Base-by-base conservation (phyloP, 2,329 filamentous ascomycete species). In the Ilyonectria destructans region DNA sequence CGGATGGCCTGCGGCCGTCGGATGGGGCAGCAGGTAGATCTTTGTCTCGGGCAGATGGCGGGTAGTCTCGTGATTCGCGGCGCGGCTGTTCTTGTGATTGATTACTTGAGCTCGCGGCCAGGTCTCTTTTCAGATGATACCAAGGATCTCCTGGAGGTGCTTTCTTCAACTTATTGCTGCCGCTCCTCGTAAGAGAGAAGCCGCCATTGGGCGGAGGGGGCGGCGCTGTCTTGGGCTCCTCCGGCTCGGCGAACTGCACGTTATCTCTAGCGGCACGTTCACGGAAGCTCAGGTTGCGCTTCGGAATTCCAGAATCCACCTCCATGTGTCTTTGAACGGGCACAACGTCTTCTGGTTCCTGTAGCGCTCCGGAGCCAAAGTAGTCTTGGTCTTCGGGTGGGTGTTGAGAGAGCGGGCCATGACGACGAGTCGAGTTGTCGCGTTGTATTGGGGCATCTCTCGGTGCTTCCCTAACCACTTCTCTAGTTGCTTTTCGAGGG, bases 161-260 rank as follows among this genome's bases (percentile, higher is more conserved):
- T 69, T 90, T 91, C 74, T 82, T 86, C 40, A 90, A 79, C 74
- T 88, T 90, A 71, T 89, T 89, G 73, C 88, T 90, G n/a, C 82
- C 85, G 62, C 80, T 87, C 57, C 87, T 84, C 9, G 80, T 76
- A 37, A 85, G 71, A 65, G 82, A 80, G 58, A 83, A 80, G 45
- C 80, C 78, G 31, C 79, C 79, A 6, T 74, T 74, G 75, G 4
- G 79, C 75, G 15, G 75, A 74, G 75, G 67, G 3, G 82, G 75
- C 54, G 68, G 74, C 23, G 69, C 72, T 35, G 71, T 69, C 43
- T 74, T 76, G 29, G 74, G 60, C 17, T 74, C 72, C 4, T 75
- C 77, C 29, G 65, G 72, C 35, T 74, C 78, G 3, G 82, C 78
- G 10, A 82, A 69, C 17, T 79, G 77, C 46, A 82, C 72, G 21